Percentiles rank a stretch among this genome's conserved stretches.
phyloP scores from a whole-genome alignment of 345 rosid species.

The Aquilaria sinensis region DNA sequence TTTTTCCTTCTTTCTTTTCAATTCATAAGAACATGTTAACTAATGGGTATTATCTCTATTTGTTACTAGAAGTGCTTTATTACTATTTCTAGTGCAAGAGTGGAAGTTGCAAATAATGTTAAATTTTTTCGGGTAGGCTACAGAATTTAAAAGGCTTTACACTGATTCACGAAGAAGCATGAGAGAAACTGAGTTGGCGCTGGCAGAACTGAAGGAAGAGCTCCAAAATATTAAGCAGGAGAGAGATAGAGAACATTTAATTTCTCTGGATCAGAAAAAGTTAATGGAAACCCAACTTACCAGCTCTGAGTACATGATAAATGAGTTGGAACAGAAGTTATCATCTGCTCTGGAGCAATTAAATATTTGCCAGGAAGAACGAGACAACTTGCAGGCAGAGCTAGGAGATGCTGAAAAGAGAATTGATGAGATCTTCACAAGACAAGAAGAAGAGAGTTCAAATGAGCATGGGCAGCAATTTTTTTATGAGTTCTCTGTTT shows the following conservation, averaged over 20 bases:
- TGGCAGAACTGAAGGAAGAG: slow-evolving; percentile 21
- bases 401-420: slow-evolving; percentile 23
- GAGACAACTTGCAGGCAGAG: slow-evolving; percentile 26
- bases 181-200: slow-evolving; percentile 28
- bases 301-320: slow-evolving; percentile 1
- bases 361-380: slow-evolving; percentile 17
- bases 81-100: too few relatives aligned
- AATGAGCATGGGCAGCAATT: slow-evolving; percentile 14
- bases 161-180: slow-evolving; percentile 23
- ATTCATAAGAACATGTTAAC: too few relatives aligned
- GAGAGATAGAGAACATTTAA: slow-evolving; percentile 37
- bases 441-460: slow-evolving; percentile 20
- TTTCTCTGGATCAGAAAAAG: slow-evolving; percentile 13
- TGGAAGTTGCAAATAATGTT: not conserved
- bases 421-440: slow-evolving; percentile 24
- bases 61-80: too few relatives aligned
- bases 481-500: slow-evolving; percentile 18
- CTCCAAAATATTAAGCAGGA: slow-evolving; percentile 27
- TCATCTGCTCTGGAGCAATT: slow-evolving; percentile 16
- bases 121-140: slow-evolving; percentile 22
- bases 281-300: slow-evolving; percentile 9
- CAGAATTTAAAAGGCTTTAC: slow-evolving; percentile 31
- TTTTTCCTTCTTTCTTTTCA: too few relatives aligned
- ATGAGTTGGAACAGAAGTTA: slow-evolving; percentile 13
- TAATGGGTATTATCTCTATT: slow-evolving; percentile 1